Evolutionary conservation across 192 early-diverging fungal species (phyloP), one percentile per base, ranked within the genome.

Genomic region (Linnemannia schmuckeri): DNA sequence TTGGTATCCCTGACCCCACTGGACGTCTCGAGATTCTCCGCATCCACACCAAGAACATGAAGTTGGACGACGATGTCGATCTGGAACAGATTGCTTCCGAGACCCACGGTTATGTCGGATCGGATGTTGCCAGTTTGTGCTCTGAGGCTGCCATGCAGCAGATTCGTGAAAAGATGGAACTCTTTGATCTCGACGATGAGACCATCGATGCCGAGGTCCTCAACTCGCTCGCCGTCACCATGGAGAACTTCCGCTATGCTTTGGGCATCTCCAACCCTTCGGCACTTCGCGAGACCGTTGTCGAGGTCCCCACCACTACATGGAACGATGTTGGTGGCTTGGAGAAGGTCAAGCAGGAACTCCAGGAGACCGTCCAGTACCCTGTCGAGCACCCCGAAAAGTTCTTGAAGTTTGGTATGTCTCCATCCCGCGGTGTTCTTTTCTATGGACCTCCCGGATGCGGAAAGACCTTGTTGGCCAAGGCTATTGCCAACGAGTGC

Each of bases 131-230:
- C 33, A 96, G 97, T 17, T 93, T 99, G 82, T 99, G 98, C 89
- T 99, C 98, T n/a, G 98, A 99, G 91, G 98, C 98, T n/a, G 98
- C 98, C 52, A 99, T 99, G 97, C 98, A 99, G 91, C 98, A 99
- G 89, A 99, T 99, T 82, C 97, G 98, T 81, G 98, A 98, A 88
- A 99, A 99, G 94, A 99, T 99, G 98, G 98, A 99, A 74, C 90
- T 95, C 52, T 99, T 99, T 89, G 98, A 99, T 85, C 90, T 99
- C 8, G 98, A 99, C 77, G 98, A 99, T 80, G 98, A 99, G 41
- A 97, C 97, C 57, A 99, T 99, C 81, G 98, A 99, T 81, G 98
- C 98, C 46, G 97, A 98, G 82, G 96, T 99, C 49, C 91, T 99
- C 46, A 97, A 99, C 89, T 95, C 94, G 33, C 90, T 99, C 72